Evolutionary conservation across 305 asterid species (phyloP).

Genomic region (Salvia sclarea): DNA sequence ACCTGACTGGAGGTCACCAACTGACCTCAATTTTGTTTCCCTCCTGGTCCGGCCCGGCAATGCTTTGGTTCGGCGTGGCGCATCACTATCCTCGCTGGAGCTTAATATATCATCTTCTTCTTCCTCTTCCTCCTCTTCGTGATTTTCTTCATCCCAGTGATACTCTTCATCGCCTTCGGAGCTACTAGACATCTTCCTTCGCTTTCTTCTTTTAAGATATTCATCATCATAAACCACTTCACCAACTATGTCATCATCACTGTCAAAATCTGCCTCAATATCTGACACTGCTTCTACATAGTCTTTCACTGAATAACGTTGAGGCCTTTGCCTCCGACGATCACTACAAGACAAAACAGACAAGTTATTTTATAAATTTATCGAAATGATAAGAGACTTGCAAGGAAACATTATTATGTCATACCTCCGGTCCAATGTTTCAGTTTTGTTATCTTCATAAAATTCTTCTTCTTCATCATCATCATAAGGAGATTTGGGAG

Average conservation of each 20-base stretch:
- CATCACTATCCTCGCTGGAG: constrained; percentile 72
- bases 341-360: constrained; percentile 49
- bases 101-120: constrained; percentile 56
- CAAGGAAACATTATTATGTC: not conserved
- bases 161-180: constrained; percentile 96
- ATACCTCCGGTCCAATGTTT: constrained; percentile 78
- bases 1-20: constrained; percentile 66
- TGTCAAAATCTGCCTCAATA: constrained; percentile 73
- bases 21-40: constrained; percentile 72
- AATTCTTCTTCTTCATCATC: constrained; percentile 46
- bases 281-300: constrained; percentile 81
- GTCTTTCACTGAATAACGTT: constrained; percentile 71
- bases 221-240: constrained; percentile 97
- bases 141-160: constrained; percentile 72
- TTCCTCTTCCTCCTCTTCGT: constrained; percentile 79
- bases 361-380: constrained; percentile 24
- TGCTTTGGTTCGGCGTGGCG: constrained; percentile 45
- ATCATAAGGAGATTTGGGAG: constrained; percentile 56
- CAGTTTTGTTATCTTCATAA: constrained; percentile 51
- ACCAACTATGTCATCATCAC: constrained; percentile 96
- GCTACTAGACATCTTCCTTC: constrained; percentile 72
- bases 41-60: constrained; percentile 73
- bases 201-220: constrained; percentile 62
- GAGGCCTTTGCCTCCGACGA: constrained; percentile 90
- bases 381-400: not conserved